A percentile compares a stretch with the other conserved stretches of the same genome.
These are phyloP conservation scores for Erodium texanum DNA, from an alignment of 441 rosid genomes.

Conservation along the genomic window DNA sequence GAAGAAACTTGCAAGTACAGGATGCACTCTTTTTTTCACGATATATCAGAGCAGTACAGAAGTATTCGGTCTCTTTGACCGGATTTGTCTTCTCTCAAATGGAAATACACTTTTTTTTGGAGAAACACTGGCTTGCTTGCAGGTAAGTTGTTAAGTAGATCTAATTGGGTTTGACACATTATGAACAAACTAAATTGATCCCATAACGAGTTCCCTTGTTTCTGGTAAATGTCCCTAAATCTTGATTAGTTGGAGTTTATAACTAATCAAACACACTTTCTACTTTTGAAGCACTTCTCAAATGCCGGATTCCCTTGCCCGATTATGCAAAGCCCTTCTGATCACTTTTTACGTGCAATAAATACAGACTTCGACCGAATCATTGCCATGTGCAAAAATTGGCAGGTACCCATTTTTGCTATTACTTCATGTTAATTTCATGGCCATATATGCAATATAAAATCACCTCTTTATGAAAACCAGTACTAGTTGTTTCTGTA, in stretches of 20 bases:
- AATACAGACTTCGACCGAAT: slow-evolving; percentile 98
- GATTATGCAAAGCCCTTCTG: slow-evolving; percentile 99
- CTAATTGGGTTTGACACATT: neutral
- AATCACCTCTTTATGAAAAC: neutral
- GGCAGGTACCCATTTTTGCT: slow-evolving; percentile 59
- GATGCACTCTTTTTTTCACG: slow-evolving; percentile 89
- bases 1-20: slow-evolving; percentile 91
- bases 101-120: slow-evolving; percentile 96
- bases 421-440: slow-evolving; percentile 3
- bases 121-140: slow-evolving; percentile 96
- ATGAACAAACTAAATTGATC: neutral
- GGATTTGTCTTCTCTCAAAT: slow-evolving; percentile 93
- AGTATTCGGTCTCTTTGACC: slow-evolving; percentile 97
- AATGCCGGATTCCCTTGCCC: slow-evolving; percentile 99
- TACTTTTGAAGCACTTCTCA: slow-evolving; percentile 76
- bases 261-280: slow-evolving; percentile 22
- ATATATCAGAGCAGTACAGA: slow-evolving; percentile 93
- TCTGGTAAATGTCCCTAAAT: neutral
- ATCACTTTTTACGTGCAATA: slow-evolving; percentile 94
- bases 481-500: neutral
- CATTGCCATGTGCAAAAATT: slow-evolving; percentile 97
- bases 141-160: slow-evolving; percentile 38
- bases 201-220: neutral
- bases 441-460: neutral
- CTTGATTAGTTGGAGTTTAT: slow-evolving; percentile 5